phyloP scores from a whole-genome alignment of 163 green algal species.

The Volvox carteri region DNA sequence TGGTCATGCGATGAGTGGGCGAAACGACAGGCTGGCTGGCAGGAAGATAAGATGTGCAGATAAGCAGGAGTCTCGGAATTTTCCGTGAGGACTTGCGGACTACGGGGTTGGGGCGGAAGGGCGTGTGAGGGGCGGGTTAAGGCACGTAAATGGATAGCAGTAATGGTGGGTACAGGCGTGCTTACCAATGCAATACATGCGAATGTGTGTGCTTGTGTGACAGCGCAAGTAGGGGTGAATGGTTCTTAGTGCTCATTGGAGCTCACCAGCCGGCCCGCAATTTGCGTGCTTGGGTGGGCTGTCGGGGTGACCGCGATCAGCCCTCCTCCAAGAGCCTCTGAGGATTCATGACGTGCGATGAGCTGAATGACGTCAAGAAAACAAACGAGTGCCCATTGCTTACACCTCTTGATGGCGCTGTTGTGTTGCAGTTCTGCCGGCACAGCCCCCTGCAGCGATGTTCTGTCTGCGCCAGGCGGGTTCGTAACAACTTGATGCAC shows the following conservation, averaged over 20 bases:
- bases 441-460: no score
- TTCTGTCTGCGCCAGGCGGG: no score
- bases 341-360: neutral
- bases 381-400: no score
- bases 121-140: neutral
- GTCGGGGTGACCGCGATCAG: neutral
- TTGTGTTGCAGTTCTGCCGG: no score
- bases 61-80: no score
- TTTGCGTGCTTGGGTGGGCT: neutral
- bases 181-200: neutral
- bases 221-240: neutral
- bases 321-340: neutral
- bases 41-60: neutral
- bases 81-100: no score
- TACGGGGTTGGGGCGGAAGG: no score
- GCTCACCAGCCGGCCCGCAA: neutral
- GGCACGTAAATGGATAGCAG: neutral
- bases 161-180: neutral
- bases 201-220: neutral
- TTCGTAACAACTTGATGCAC: no score
- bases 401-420: no score
- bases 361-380: neutral
- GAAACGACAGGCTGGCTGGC: neutral
- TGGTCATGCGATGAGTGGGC: neutral
- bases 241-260: neutral